Evolutionary conservation across 805 yeast species (phyloP).

Genomic region (Ogataea kodamae): DNA sequence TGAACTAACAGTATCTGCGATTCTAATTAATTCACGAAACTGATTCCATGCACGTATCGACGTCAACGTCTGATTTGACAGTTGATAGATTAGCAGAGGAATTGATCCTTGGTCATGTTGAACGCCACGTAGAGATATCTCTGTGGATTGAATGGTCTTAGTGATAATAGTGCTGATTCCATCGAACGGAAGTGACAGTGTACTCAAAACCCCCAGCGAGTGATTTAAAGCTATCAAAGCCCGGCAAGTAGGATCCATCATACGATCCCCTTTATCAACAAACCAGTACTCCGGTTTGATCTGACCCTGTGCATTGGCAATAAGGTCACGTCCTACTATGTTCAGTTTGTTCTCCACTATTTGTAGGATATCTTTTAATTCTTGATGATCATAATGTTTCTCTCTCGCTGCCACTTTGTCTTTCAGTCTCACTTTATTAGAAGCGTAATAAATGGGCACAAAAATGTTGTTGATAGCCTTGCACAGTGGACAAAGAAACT

Average conservation of each 20-base stretch:
- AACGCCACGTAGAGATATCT: slow-evolving; percentile 59
- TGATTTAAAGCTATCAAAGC: slow-evolving; percentile 26
- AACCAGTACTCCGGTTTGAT: slow-evolving; percentile 31
- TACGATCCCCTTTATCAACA: slow-evolving; percentile 18
- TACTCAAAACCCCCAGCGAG: slow-evolving; percentile 21
- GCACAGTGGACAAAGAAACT: slow-evolving; percentile 87
- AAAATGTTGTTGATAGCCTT: slow-evolving; percentile 81
- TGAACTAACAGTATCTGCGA: slow-evolving; percentile 23
- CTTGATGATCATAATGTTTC: slow-evolving; percentile 13
- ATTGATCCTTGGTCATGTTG: slow-evolving; percentile 25
- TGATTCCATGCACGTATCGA: slow-evolving; percentile 49
- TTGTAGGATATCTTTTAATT: slow-evolving; percentile 9
- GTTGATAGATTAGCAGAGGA: slow-evolving; percentile 48
- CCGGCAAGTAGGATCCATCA: slow-evolving; percentile 18
- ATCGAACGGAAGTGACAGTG: slow-evolving; percentile 31
- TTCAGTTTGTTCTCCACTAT: slow-evolving; percentile 9
- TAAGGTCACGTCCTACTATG: slow-evolving; percentile 21
- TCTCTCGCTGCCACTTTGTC: slow-evolving; percentile 16
- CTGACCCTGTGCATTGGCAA: slow-evolving; percentile 19
- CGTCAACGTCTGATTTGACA: slow-evolving; percentile 59
- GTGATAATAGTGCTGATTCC: slow-evolving; percentile 37
- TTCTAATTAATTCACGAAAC: slow-evolving; percentile 31
- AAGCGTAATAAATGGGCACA: slow-evolving; percentile 66
- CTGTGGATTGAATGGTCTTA: slow-evolving; percentile 60
- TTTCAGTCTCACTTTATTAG: slow-evolving; percentile 34